Evolutionary conservation across 768 basidiomycete genomes (phyloP).

Genomic region (Mycena indigotica): DNA sequence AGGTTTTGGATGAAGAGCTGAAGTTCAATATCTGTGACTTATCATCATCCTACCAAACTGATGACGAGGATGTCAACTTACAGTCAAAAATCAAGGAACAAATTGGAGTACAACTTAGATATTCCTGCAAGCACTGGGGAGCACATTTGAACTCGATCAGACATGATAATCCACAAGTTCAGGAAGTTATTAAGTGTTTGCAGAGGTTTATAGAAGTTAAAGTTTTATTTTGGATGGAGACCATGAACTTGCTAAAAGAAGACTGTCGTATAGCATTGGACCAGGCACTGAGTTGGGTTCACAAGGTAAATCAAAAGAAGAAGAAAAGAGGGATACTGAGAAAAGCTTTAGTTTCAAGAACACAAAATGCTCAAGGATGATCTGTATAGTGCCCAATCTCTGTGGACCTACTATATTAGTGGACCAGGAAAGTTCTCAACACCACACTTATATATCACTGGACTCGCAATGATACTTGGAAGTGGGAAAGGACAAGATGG

Average conservation of each 20-base stretch:
- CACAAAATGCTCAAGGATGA: no score
- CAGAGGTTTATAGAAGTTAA: background rate
- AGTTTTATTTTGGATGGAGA: slow-evolving; percentile 7
- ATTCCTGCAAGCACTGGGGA: slow-evolving; percentile 10
- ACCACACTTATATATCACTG: no score
- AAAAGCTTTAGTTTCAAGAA: no score
- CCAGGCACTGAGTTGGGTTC: slow-evolving; percentile 5
- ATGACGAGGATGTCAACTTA: slow-evolving; percentile 5
- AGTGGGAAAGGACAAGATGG: no score
- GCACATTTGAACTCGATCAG: background rate
- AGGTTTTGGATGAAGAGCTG: slow-evolving; percentile 4
- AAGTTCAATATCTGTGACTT: slow-evolving; percentile 12
- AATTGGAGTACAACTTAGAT: slow-evolving; percentile 1
- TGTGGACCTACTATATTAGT: no score
- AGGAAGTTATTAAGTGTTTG: background rate
- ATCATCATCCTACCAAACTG: slow-evolving; percentile 3
- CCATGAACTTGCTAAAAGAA: slow-evolving; percentile 1
- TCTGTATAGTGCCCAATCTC: no score
- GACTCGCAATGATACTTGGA: no score
- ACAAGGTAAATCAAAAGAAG: no score
- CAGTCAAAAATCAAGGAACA: background rate
- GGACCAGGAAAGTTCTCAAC: no score
- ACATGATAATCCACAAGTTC: background rate
- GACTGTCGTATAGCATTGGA: slow-evolving; percentile 4
- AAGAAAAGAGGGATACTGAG: no score